Conservation (phyloP, 1,284 basidiomycete genomes). For the Pseudozyma pruni region DNA sequence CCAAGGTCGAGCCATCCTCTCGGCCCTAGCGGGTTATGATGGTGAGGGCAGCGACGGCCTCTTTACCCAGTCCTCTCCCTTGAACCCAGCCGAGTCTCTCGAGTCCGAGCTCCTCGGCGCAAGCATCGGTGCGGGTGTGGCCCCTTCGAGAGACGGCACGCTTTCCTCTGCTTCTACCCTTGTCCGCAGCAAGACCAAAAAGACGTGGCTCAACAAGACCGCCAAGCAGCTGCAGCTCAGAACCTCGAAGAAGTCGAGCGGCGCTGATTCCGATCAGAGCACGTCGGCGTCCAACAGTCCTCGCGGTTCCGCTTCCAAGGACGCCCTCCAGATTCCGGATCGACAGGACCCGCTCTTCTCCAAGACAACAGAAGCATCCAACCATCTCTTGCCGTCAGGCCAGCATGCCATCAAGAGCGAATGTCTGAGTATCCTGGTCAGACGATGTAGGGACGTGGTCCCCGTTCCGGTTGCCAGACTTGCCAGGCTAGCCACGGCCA, state of each 20-base stretch:
- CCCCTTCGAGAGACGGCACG: neutral
- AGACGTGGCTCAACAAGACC: constrained; percentile 58
- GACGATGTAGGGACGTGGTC: constrained; percentile 63
- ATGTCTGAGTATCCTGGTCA: constrained; percentile 50
- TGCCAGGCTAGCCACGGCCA: constrained; percentile 47
- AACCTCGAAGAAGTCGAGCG: constrained; percentile 23
- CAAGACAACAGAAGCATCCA: constrained; percentile 34
- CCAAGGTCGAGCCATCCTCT: constrained; percentile 31
- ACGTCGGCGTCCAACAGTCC: constrained; percentile 5
- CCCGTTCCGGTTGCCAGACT: constrained; percentile 64
- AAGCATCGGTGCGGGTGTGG: neutral
- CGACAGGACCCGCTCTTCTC: constrained; percentile 19
- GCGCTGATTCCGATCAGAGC: constrained; percentile 4
- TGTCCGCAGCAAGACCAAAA: constrained; percentile 23
- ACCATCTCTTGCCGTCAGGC: constrained; percentile 17
- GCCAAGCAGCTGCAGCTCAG: constrained; percentile 53
- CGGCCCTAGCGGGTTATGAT: constrained; percentile 23
- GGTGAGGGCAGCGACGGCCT: constrained; percentile 1
- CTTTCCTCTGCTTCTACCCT: neutral
- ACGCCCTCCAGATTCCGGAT: neutral
- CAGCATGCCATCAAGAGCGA: constrained; percentile 46
- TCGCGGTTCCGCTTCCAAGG: constrained; percentile 18
- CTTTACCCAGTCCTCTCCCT: neutral
- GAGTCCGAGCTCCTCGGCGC: constrained; percentile 21
- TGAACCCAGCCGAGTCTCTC: constrained; percentile 19